A percentile compares a stretch with the other conserved stretches of the same genome.
Evolutionary conservation across 768 basidiomycete genomes (phyloP).

Genomic region (Calvatia gigantea): DNA sequence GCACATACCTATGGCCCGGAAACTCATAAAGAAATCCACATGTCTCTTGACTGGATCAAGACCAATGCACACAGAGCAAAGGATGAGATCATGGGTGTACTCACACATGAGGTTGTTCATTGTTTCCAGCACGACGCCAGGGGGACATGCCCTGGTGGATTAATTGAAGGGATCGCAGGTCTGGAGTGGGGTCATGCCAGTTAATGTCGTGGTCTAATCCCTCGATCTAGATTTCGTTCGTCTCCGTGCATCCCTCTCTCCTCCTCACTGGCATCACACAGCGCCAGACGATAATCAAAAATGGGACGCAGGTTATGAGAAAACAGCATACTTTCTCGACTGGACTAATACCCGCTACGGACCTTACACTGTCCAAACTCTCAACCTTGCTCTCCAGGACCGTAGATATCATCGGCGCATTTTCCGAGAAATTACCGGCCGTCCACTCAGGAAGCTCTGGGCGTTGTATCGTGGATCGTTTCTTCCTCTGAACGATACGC

Average conservation of each 20-base stretch:
- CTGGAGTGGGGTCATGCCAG: slow-evolving; percentile 12
- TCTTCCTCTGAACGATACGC: slow-evolving; percentile 19
- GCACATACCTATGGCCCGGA: slow-evolving; percentile 60
- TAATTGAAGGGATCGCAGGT: slow-evolving; percentile 83
- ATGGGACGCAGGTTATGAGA: slow-evolving; percentile 79
- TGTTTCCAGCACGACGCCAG: slow-evolving; percentile 70
- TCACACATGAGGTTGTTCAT: slow-evolving; percentile 76
- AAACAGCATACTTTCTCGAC: slow-evolving; percentile 71
- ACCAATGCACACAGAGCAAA: slow-evolving; percentile 35
- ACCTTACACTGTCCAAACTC: slow-evolving; percentile 47
- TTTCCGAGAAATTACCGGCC: slow-evolving; percentile 52
- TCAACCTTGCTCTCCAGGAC: slow-evolving; percentile 55
- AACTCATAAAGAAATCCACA: slow-evolving; percentile 68
- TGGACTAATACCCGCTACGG: slow-evolving; percentile 60
- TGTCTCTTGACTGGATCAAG: slow-evolving; percentile 64
- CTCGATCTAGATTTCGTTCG: slow-evolving; percentile 62
- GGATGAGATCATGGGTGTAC: slow-evolving; percentile 68
- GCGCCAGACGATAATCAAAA: slow-evolving; percentile 30
- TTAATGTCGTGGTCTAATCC: not conserved
- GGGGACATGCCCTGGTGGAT: slow-evolving; percentile 60
- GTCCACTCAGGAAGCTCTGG: slow-evolving; percentile 57
- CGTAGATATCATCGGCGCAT: slow-evolving; percentile 45
- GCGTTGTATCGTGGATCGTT: slow-evolving; percentile 43
- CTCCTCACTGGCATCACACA: slow-evolving; percentile 68
- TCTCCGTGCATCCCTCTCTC: slow-evolving; percentile 49